Evolutionary conservation across 2,329 filamentous ascomycete species (phyloP).

Genomic region (Penicillium vulpinum): DNA sequence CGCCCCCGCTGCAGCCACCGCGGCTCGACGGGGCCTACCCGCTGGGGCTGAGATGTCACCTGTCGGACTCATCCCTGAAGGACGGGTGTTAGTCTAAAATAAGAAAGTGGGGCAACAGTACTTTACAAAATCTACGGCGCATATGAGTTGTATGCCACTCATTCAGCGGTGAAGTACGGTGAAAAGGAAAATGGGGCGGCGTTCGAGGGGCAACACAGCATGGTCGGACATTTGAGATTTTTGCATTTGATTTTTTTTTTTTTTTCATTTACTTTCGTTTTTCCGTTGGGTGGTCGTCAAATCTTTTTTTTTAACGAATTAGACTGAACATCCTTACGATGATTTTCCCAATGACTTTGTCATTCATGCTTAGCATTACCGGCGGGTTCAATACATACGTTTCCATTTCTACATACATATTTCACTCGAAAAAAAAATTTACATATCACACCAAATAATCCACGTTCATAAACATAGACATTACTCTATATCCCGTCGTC

Average conservation of each 20-base stretch:
- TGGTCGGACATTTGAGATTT: background rate
- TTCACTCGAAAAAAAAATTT: no score
- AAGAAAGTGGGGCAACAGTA: background rate
- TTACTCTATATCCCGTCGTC: background rate
- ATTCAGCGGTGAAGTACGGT: background rate
- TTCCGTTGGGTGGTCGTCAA: background rate
- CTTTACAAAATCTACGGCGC: background rate
- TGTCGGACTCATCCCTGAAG: constrained; percentile 16
- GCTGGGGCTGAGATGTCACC: constrained; percentile 1
- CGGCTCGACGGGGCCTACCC: background rate
- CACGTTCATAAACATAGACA: no score
- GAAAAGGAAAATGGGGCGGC: background rate
- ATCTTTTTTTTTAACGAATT: background rate
- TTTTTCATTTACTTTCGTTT: no score
- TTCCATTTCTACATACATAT: background rate
- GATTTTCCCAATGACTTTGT: background rate
- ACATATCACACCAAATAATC: background rate
- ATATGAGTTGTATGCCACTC: background rate
- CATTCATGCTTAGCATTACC: background rate
- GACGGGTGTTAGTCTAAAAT: constrained; percentile 20
- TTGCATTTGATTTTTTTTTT: background rate
- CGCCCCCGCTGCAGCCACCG: background rate
- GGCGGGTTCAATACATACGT: no score
- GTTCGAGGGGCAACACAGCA: background rate
- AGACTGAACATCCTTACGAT: background rate